Conservation (phyloP, 2,329 filamentous ascomycete genomes). For the Drechslerella coelobrocha region DNA sequence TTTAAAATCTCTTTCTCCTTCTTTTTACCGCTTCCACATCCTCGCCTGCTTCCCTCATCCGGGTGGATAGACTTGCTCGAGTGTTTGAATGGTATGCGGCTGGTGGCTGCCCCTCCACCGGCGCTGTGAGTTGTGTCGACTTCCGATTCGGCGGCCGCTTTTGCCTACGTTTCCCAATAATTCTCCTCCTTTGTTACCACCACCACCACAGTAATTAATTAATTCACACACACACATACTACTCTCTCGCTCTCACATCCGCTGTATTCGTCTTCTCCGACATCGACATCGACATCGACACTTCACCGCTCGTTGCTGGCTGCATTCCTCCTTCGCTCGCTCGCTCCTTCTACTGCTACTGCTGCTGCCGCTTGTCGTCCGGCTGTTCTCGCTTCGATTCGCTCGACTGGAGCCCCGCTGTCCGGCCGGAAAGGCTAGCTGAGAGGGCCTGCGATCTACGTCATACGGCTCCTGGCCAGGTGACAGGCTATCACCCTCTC, state of each 20-base stretch:
- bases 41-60: not conserved
- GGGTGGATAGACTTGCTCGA: not conserved
- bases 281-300: too few species aligned
- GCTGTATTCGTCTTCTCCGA: not conserved
- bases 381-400: not conserved
- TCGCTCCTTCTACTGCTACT: conserved; percentile 1
- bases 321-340: not conserved
- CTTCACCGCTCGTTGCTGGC: too few species aligned
- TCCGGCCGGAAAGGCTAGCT: too few species aligned
- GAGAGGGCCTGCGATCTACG: conserved; percentile 24
- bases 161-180: not conserved
- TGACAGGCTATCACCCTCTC: conserved; percentile 28
- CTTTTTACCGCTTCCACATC: conserved; percentile 16
- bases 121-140: conserved; percentile 44
- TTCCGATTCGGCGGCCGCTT: conserved; percentile 46
- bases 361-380: not conserved
- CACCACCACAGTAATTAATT: too few species aligned
- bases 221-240: too few species aligned
- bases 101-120: not conserved
- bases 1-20: too few species aligned
- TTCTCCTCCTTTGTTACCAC: conserved; percentile 2
- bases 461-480: conserved; percentile 40
- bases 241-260: conserved; percentile 2
- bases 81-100: not conserved
- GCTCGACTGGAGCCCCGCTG: not conserved